Evolutionary conservation across 139 green algal genomes (phyloP), one percentile per base, ranked within the genome.

Genomic region (Monoraphidium neglectum): DNA sequence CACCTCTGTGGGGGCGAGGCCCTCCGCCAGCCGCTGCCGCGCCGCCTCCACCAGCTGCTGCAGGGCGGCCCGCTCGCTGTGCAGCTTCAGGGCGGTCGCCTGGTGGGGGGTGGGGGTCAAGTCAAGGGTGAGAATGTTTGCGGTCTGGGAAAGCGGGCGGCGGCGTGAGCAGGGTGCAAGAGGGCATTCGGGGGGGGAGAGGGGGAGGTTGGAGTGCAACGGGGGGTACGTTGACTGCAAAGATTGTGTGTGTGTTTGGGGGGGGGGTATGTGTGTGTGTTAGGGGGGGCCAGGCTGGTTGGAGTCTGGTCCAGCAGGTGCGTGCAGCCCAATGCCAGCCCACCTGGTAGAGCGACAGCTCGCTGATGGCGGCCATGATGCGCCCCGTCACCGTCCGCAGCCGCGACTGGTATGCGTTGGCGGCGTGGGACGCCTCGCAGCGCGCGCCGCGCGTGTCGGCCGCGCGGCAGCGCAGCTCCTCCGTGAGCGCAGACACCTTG

Each of bases 291-390:
- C n/a, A n/a, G n/a, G n/a, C n/a, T n/a, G n/a, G n/a, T n/a, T n/a
- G n/a, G n/a, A n/a, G n/a, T n/a, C n/a, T n/a, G n/a, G n/a, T n/a
- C n/a, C n/a, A n/a, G n/a, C n/a, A n/a, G n/a, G n/a, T n/a, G n/a
- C n/a, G n/a, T n/a, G n/a, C n/a, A n/a, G n/a, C n/a, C n/a, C n/a
- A 33, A 70, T 47, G 6, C 1, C 61, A 15, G 4, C 72, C 21
- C 70, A 87, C 86, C 85, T 97, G 90, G 77, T 94, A 96, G 81
- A 98, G 90, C 30, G 87, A 92, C 53, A 98, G 84, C 86, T 98
- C 94, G 35, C 82, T 91, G 37, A 96, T 89, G 0, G 90, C 91
- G 18, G 93, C 93, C 92, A 96, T 98, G 77, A 97, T 93, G 62
- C 87, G 89, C 8, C 89, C 78, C 15, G 87, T 97, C 15, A 92